A percentile compares a stretch with the other conserved stretches of the same genome.
Evolutionary conservation across 2,329 filamentous ascomycete species (phyloP).

Genomic region (Coniella vitis): DNA sequence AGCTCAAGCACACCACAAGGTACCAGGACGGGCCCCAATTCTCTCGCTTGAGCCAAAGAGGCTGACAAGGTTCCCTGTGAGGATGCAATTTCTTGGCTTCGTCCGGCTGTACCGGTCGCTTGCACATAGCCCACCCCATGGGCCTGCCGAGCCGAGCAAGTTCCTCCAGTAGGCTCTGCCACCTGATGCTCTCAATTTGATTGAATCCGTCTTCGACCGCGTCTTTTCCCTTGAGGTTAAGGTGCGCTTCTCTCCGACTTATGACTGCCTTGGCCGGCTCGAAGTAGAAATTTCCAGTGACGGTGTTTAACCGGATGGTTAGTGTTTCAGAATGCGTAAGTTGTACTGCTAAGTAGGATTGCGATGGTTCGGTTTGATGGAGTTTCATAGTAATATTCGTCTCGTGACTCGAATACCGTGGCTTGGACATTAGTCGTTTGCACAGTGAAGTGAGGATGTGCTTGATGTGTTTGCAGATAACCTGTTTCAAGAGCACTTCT

Average conservation of each 20-base stretch:
- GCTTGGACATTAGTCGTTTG: slow-evolving; percentile 49
- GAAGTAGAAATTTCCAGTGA: slow-evolving; percentile 69
- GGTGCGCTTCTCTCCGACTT: slow-evolving; percentile 52
- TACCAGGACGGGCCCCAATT: slow-evolving; percentile 71
- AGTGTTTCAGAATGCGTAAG: slow-evolving; percentile 57
- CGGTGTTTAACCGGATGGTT: slow-evolving; percentile 63
- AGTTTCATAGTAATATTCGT: slow-evolving; percentile 52
- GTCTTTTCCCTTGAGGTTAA: slow-evolving; percentile 53
- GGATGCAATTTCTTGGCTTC: slow-evolving; percentile 37
- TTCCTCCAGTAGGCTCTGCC: slow-evolving; percentile 53
- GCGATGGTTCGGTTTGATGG: slow-evolving; percentile 55
- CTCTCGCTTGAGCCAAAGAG: slow-evolving; percentile 61
- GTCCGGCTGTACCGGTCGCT: slow-evolving; percentile 43
- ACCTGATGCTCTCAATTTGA: slow-evolving; percentile 56
- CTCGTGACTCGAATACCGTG: slow-evolving; percentile 54
- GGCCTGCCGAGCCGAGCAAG: slow-evolving; percentile 54
- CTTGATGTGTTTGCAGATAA: slow-evolving; percentile 69
- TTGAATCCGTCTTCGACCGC: slow-evolving; percentile 50
- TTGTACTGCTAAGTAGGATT: slow-evolving; percentile 63
- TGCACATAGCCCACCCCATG: slow-evolving; percentile 55
- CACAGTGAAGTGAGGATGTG: slow-evolving; percentile 64
- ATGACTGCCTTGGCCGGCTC: slow-evolving; percentile 53
- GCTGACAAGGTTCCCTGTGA: slow-evolving; percentile 45
- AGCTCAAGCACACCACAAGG: slow-evolving; percentile 62
- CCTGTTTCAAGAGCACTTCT: slow-evolving; percentile 64